These are phyloP conservation scores for Lycium ferocissimum DNA, from an alignment of 257 asterid genomes.

Conservation along the genomic window DNA sequence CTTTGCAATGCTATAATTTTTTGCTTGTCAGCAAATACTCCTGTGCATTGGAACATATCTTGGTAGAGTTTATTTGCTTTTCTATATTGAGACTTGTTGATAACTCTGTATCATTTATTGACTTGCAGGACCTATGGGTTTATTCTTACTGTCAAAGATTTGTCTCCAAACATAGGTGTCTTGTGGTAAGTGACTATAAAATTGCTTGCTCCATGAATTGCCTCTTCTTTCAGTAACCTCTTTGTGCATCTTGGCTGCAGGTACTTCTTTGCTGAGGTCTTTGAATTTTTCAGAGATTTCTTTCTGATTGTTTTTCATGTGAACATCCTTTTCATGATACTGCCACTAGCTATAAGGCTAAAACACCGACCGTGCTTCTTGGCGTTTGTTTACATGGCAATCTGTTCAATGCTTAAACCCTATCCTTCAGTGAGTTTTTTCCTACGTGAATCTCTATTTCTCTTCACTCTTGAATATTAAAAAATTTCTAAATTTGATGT, in stretches of 20 bases:
- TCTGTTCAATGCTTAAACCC: constrained; percentile 89
- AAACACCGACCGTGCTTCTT: constrained; percentile 89
- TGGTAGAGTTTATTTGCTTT: constrained; percentile 27
- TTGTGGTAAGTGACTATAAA: constrained; percentile 63
- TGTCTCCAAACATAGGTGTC: constrained; percentile 96
- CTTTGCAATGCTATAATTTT: not conserved
- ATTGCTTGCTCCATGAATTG: constrained; percentile 15
- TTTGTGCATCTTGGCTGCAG: constrained; percentile 54
- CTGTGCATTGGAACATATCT: constrained; percentile 30
- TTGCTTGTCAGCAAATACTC: not conserved
- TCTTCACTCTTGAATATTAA: not conserved
- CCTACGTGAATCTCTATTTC: constrained; percentile 1
- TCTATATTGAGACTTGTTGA: constrained; percentile 36
- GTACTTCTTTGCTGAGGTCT: constrained; percentile 99
- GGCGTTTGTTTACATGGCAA: constrained; percentile 86
- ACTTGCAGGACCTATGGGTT: constrained; percentile 92
- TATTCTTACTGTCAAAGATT: constrained; percentile 80
- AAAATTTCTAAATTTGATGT: not conserved
- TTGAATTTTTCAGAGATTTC: constrained; percentile 91
- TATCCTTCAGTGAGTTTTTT: constrained; percentile 91
- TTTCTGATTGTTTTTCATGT: constrained; percentile 93
- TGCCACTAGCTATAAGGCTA: constrained; percentile 90
- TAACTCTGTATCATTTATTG: constrained; percentile 31
- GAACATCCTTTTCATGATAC: constrained; percentile 85
- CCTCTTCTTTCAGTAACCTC: constrained; percentile 33